Evolutionary conservation across 768 basidiomycete genomes (phyloP), one percentile per base, ranked within the genome.

Genomic region (Mycena amicta): DNA sequence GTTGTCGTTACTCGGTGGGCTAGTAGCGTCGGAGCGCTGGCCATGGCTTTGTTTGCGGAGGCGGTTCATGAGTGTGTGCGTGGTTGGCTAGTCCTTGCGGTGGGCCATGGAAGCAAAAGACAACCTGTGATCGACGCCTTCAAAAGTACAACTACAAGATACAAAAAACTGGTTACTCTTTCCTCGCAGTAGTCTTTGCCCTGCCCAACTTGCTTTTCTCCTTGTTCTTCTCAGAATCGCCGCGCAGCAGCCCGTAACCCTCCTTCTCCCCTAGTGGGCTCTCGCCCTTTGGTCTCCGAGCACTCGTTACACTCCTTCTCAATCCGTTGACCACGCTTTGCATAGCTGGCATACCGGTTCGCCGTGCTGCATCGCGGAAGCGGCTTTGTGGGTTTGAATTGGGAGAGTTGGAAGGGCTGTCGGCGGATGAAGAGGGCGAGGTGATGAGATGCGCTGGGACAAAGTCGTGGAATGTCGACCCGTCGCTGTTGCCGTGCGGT

Each of bases 361-460:
- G 71, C 1, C 73, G 66, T 25, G 71, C 71, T 18, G 74, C 68
- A 51, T 75, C 66, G 13, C 69, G 64, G 63, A 76, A 67, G n/a
- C n/a, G n/a, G n/a, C n/a, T n/a, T n/a, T n/a, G n/a, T n/a, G n/a
- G n/a, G n/a, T 18, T 37, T 37, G 33, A 37, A 37, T 37, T 18
- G 33, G 11, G 33, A 43, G 59, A 64, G 5, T 66, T n/a, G n/a
- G 50, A 39, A 18, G 60, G 18, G 64, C 51, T 52, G 57, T 59
- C 54, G 4, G 74, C 70, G 27, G 71, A 60, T 1, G 71, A 70
- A 5, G 43, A 16, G 5, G 79, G 71, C 0, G 78, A 67, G 2
- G 81, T 73, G 56, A 85, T 83, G n/a, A 76, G 70, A 6, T 72
- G 63, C 4, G 77, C 53, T 1, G 83, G 80, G 11, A 84, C 70